phyloP scores from a whole-genome alignment of 2,329 filamentous ascomycete genomes.

The Trichoderma breve region DNA sequence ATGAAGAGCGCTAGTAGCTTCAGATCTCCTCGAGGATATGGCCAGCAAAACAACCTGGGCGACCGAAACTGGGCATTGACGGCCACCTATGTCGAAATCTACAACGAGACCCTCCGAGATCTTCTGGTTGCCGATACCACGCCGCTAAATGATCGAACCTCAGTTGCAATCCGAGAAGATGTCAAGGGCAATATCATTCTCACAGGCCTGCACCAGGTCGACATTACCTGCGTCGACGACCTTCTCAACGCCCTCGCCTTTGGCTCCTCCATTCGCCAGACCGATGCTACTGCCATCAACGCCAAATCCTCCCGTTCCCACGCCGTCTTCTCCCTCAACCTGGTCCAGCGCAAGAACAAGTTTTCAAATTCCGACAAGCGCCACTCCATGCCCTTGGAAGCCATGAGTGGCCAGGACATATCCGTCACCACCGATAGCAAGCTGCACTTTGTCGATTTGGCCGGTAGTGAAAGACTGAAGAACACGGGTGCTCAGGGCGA shows the following conservation, averaged over 20 bases:
- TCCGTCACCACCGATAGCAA: conserved; percentile 93
- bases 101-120: conserved; percentile 94
- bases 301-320: conserved; percentile 97
- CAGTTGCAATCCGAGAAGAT: conserved; percentile 92
- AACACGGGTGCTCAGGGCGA: conserved; percentile 96
- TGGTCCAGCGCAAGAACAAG: conserved; percentile 77
- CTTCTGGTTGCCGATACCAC: conserved; percentile 76
- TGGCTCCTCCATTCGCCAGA: conserved; percentile 91
- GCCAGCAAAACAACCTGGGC: conserved; percentile 43
- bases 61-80: conserved; percentile 88
- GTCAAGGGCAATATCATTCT: conserved; percentile 90
- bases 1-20: conserved; percentile 56
- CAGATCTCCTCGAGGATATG: conserved; percentile 73
- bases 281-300: conserved; percentile 95
- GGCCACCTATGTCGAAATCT: conserved; percentile 95
- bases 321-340: conserved; percentile 92
- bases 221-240: conserved; percentile 89
- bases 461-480: conserved; percentile 93
- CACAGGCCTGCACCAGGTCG: conserved; percentile 82
- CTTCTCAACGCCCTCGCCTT: conserved; percentile 85
- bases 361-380: conserved; percentile 70
- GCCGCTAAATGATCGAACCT: conserved; percentile 65
- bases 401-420: conserved; percentile 64
- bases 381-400: conserved; percentile 80
- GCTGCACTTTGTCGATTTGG: conserved; percentile 95